Percentiles rank a stretch among this genome's conserved stretches.
phyloP scores from a whole-genome alignment of 2,329 filamentous ascomycete genomes.

The Colletotrichum somersetense region DNA sequence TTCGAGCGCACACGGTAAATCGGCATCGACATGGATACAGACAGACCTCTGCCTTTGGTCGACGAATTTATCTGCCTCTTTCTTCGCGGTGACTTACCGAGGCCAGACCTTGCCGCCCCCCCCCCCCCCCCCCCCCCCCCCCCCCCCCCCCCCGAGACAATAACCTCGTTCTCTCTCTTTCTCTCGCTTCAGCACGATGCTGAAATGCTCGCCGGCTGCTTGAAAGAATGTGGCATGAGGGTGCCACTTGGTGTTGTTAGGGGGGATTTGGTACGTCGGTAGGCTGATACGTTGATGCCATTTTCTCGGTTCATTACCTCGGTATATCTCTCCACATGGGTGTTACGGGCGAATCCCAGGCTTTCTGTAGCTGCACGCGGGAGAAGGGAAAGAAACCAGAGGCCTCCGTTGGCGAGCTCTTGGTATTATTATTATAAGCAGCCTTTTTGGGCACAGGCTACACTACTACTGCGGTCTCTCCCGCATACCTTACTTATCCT shows the following conservation, averaged over 20 bases:
- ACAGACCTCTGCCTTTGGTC: background rate
- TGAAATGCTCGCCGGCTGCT: constrained; percentile 24
- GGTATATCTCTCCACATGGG: background rate
- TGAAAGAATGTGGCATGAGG: constrained; percentile 1
- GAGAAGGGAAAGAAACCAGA: background rate
- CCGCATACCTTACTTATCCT: constrained; percentile 29
- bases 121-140: too few relatives aligned
- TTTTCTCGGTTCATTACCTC: constrained; percentile 2
- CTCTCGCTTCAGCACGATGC: constrained; percentile 5
- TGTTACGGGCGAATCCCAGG: background rate
- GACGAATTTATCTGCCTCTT: background rate
- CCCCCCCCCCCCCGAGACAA: background rate
- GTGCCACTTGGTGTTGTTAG: constrained; percentile 8
- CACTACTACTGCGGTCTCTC: constrained; percentile 11
- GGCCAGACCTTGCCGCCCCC: background rate
- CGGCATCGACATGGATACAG: background rate
- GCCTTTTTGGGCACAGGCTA: constrained; percentile 25
- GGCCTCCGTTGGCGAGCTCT: constrained; percentile 19
- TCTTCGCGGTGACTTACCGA: background rate
- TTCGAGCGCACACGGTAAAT: constrained; percentile 88
- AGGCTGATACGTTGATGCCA: background rate
- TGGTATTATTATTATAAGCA: constrained; percentile 29
- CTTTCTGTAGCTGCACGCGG: constrained; percentile 2
- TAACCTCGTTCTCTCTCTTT: background rate
- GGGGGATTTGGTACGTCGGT: background rate